phyloP scores from a whole-genome alignment of 768 basidiomycete species.

The Lentinula boryana region DNA sequence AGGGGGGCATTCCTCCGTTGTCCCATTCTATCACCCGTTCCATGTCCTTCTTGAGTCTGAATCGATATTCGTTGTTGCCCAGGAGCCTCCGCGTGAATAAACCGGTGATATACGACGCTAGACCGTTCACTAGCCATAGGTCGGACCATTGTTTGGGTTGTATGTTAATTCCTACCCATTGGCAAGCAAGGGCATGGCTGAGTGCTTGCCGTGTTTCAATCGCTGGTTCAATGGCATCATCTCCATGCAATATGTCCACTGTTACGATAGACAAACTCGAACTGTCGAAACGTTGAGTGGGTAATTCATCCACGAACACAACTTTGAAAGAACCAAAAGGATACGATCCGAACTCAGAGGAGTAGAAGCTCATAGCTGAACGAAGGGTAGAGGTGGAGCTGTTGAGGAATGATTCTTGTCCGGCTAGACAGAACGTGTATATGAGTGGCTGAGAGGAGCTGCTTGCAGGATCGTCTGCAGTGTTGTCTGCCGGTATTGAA shows the following conservation, averaged over 20 bases:
- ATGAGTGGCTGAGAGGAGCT: conserved; percentile 68
- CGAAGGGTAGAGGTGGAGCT: conserved; percentile 74
- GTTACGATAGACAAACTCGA: conserved; percentile 79
- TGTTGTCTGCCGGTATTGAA: conserved; percentile 57
- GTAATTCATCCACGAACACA: conserved; percentile 88
- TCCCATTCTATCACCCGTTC: conserved; percentile 86
- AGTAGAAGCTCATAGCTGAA: conserved; percentile 88
- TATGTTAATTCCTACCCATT: conserved; percentile 97
- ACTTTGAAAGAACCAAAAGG: conserved; percentile 94
- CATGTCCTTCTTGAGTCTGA: conserved; percentile 94
- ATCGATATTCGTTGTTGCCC: conserved; percentile 97
- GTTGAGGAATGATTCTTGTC: conserved; percentile 67
- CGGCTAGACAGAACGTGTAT: conserved; percentile 91
- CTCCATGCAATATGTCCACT: conserved; percentile 78
- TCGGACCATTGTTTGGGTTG: conserved; percentile 91
- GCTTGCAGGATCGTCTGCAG: conserved; percentile 53
- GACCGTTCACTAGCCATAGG: conserved; percentile 93
- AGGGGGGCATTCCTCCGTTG: conserved; percentile 82
- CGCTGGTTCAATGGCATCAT: conserved; percentile 89
- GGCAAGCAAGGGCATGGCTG: conserved; percentile 84
- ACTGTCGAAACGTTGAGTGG: conserved; percentile 75
- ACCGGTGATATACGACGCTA: conserved; percentile 86
- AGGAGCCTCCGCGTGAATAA: conserved; percentile 82
- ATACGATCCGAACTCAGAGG: conserved; percentile 90
- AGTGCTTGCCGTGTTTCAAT: conserved; percentile 85